Evolutionary conservation across 208 protist genomes (phyloP), one percentile per base, ranked within the genome.

Genomic region (Novymonas esmeraldas): DNA sequence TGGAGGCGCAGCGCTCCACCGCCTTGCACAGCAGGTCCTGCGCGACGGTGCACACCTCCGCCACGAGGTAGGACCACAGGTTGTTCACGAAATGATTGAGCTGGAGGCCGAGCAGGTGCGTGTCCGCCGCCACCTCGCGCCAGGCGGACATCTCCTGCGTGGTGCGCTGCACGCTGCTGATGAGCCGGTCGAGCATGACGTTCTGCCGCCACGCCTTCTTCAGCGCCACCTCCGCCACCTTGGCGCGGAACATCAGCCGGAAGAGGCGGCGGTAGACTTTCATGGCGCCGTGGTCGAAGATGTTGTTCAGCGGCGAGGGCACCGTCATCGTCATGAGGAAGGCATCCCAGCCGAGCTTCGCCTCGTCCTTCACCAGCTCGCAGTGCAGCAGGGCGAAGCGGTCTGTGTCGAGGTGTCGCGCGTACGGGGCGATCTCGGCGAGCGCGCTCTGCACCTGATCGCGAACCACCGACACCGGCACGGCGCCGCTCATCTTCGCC

Each of bases 81-180:
- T 90, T 90, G 18, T 71, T 76, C 10, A 90, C 81, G 70, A 84
- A 90, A 55, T 90, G 84, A 51, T 90, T 90, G 44, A 90, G 60
- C 61, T 90, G 84, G 26, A 90, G 64, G n/a, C 84, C 84, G 10
- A 90, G 59, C 18, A 85, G 69, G 38, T 87, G 84, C 3, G 84
- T 81, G 46, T 90, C 84, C 3, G 78, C 76, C 18, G 79, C 81
- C 24, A 87, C 81, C 39, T 85, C 78, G 20, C 78, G 72, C 81
- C 84, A 90, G 26, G 81, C 81, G 1, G 67, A 71, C 48, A 52
- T 68, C 41, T 59, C 61, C 51, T 60, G 42, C 24, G 54, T 50
- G 22, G 74, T 70, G 45, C 70, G 56, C 42, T 84, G 80, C 41
- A 87, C 58, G 26, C 77, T 59, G 31, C 77, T 75, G 64, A 90